Evolutionary conservation across 441 rosid species (phyloP), one percentile per base, ranked within the genome.

Genomic region (Gossypium trilobum): DNA sequence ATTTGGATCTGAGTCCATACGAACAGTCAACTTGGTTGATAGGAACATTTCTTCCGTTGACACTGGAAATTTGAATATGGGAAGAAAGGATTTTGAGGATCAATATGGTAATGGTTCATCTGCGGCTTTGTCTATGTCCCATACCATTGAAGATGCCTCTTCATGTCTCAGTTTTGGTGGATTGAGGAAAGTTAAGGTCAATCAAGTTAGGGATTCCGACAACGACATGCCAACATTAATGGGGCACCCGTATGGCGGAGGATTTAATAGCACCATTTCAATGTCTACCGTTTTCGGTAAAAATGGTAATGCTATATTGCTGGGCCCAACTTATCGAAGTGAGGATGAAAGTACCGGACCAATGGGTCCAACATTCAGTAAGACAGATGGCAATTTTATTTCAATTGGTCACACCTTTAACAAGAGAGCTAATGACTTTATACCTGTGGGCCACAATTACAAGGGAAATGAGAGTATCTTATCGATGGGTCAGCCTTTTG

Each of bases 401-500:
- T 72, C 82, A 5, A 64, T 77, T 72, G 76, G 75, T 67, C 82
- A 80, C 55, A 20, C 73, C 66, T 77, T 74, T 25, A 68, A 64
- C 77, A 80, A 77, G 76, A 82, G 78, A 69, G 82, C 74, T 51
- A 79, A 78, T 31, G 73, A 72, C 74, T 63, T 51, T 29, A 56
- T 81, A 48, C 70, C 85, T 4, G 64, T 80, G 76, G 75, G 84
- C 72, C 85, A 79, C 58, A 75, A 74, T 70, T 82, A 75, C 75
- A 80, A 79, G 59, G 85, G 83, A 73, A 71, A 61, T 74, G 85
- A 77, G 39, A 80, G 23, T 52, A 57, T 81, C 31, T 71, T 81
- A 72, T 81, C 82, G 0, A 77, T 79, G 83, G 83, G 80, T 73
- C 87, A 72, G 73, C 79, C 85, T 33, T 79, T 81, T 76, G 73